phyloP scores from a whole-genome alignment of 1,284 basidiomycete genomes.

The Cystobasidium slooffiae region DNA sequence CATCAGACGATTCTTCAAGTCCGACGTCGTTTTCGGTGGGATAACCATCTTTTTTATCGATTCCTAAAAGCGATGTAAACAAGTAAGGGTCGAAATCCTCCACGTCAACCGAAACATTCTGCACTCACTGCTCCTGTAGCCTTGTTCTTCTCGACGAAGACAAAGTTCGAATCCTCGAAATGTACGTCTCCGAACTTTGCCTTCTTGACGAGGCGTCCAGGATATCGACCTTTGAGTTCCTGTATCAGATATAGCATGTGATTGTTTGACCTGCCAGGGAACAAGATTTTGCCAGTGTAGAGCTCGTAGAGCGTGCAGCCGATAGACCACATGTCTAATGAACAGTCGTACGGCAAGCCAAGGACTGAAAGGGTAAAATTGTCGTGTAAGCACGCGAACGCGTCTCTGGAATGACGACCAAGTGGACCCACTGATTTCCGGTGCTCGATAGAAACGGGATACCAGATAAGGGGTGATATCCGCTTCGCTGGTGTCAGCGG shows the following conservation, averaged over 20 bases:
- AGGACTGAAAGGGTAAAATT: slow-evolving; percentile 67
- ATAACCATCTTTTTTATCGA: slow-evolving; percentile 78
- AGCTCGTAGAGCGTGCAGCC: slow-evolving; percentile 98
- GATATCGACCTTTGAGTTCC: slow-evolving; percentile 94
- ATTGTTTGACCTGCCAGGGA: slow-evolving; percentile 95
- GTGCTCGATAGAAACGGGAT: slow-evolving; percentile 95
- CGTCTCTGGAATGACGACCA: not conserved
- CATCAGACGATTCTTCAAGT: slow-evolving; percentile 80
- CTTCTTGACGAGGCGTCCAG: slow-evolving; percentile 90
- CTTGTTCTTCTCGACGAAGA: slow-evolving; percentile 77
- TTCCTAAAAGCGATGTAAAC: slow-evolving; percentile 63
- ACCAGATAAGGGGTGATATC: slow-evolving; percentile 99
- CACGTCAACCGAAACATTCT: not conserved
- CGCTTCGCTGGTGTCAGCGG: slow-evolving; percentile 88
- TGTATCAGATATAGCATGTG: slow-evolving; percentile 92
- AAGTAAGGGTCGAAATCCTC: slow-evolving; percentile 8
- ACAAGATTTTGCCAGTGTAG: slow-evolving; percentile 97
- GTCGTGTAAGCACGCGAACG: not conserved
- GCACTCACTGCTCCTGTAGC: slow-evolving; percentile 76
- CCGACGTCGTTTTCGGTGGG: slow-evolving; percentile 74
- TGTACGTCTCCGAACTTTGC: slow-evolving; percentile 88
- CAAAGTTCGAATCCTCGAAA: slow-evolving; percentile 87
- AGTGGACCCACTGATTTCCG: slow-evolving; percentile 85
- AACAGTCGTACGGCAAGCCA: slow-evolving; percentile 89
- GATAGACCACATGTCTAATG: slow-evolving; percentile 95